Evolutionary conservation across 1,139 yeast species (phyloP).

Genomic region (Saccharomyces hybrid): DNA sequence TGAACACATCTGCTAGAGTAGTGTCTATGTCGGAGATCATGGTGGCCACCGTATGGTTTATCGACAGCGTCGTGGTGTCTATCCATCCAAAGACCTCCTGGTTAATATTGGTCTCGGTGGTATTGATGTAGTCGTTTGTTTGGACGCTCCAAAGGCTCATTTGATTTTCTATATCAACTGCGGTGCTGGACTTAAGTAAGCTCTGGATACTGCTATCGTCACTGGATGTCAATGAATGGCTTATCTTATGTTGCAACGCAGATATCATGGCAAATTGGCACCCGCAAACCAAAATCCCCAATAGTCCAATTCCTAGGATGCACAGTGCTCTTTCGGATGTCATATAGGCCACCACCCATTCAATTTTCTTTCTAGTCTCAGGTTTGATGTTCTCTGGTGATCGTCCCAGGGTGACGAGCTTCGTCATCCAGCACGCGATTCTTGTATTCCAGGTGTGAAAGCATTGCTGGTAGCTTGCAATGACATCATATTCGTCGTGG

Average conservation of each 20-base stretch:
- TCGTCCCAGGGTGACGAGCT: slow-evolving; percentile 23
- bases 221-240: background rate
- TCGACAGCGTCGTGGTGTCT: slow-evolving; percentile 43
- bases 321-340: slow-evolving; percentile 42
- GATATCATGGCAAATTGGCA: slow-evolving; percentile 41
- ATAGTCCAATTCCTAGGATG: slow-evolving; percentile 40
- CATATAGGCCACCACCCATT: slow-evolving; percentile 48
- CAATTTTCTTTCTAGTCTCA: slow-evolving; percentile 18
- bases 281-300: slow-evolving; percentile 43
- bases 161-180: slow-evolving; percentile 7
- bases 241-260: slow-evolving; percentile 20
- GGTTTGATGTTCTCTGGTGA: slow-evolving; percentile 5
- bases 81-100: slow-evolving; percentile 62
- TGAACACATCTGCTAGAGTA: slow-evolving; percentile 53
- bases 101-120: slow-evolving; percentile 47
- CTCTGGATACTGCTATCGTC: background rate
- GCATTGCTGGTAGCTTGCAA: slow-evolving; percentile 27
- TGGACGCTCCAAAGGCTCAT: slow-evolving; percentile 41
- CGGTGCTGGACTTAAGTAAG: background rate
- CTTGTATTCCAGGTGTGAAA: slow-evolving; percentile 26
- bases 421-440: slow-evolving; percentile 8
- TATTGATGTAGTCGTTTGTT: slow-evolving; percentile 42
- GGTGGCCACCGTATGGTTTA: slow-evolving; percentile 48
- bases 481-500: slow-evolving; percentile 19
- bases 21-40: slow-evolving; percentile 47